Conservation (phyloP, 116 monocot species). For the Phalaenopsis hybrid region DNA sequence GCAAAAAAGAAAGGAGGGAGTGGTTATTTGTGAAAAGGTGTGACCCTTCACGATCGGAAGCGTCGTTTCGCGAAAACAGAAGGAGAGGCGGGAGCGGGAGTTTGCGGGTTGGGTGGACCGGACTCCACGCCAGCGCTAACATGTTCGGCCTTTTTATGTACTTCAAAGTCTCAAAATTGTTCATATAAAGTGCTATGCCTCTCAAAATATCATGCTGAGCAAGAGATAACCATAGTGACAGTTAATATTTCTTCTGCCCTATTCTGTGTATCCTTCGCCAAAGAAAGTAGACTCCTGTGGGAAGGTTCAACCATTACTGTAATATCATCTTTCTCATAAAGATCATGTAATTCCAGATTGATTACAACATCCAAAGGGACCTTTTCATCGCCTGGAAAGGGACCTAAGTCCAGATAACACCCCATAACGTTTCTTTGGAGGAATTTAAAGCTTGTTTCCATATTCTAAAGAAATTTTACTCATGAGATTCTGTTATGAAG, state of each 20-base stretch:
- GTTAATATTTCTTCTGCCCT: conserved; percentile 47
- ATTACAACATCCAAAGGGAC: conserved; percentile 48
- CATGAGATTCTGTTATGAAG: conserved; percentile 25
- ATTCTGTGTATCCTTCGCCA: conserved; percentile 52
- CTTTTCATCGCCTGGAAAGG: conserved; percentile 52
- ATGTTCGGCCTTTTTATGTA: conserved; percentile 28
- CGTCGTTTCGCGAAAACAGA: too few species aligned
- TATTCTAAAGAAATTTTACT: conserved; percentile 32
- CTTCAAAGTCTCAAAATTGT: conserved; percentile 25
- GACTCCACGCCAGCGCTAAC: too few species aligned
- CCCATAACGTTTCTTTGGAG: conserved; percentile 28
- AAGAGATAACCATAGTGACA: conserved; percentile 36
- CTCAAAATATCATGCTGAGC: conserved; percentile 56
- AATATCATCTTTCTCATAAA: conserved; percentile 35
- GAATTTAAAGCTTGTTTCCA: conserved; percentile 40
- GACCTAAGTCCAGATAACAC: conserved; percentile 48
- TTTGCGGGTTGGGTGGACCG: too few species aligned
- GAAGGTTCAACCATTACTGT: conserved; percentile 34
- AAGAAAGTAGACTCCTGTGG: conserved; percentile 39
- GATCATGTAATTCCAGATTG: conserved; percentile 47
- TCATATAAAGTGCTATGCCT: conserved; percentile 44
- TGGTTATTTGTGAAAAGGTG: too few species aligned
- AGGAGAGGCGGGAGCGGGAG: too few species aligned
- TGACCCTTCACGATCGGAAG: too few species aligned
- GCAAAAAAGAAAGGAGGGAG: too few species aligned